Evolutionary conservation across 208 protist genomes (phyloP).

Genomic region (Trichomonas gallinae): DNA sequence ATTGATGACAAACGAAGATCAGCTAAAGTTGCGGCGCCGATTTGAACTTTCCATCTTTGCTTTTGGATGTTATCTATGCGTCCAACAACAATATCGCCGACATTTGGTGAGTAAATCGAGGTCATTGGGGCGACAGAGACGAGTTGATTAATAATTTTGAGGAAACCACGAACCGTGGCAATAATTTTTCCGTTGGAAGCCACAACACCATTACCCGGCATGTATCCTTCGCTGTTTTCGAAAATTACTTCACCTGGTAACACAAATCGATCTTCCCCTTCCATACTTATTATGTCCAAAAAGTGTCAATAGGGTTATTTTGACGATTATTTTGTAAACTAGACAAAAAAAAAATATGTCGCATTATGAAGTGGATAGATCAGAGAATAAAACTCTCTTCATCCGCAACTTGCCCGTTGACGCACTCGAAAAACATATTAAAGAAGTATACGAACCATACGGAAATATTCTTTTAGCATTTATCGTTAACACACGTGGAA

Average conservation of each 20-base stretch:
- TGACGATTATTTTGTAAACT: background rate
- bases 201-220: background rate
- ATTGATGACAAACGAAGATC: background rate
- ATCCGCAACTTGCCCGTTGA: background rate
- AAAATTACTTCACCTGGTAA: background rate
- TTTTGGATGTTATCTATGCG: background rate
- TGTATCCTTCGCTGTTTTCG: background rate
- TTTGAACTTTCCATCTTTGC: slow-evolving; percentile 20
- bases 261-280: background rate
- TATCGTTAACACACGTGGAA: background rate
- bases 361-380: background rate
- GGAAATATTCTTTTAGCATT: background rate
- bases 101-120: background rate
- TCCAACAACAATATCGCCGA: background rate
- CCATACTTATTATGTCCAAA: background rate
- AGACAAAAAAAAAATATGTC: background rate
- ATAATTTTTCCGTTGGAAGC: background rate
- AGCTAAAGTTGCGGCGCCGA: background rate
- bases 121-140: background rate
- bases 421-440: background rate
- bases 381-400: background rate
- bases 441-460: background rate
- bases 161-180: background rate
- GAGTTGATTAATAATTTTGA: background rate
- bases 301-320: background rate